Percentiles rank a stretch among this genome's conserved stretches.
phyloP scores from a whole-genome alignment of 192 early-diverging fungal genomes.

The Gigaspora rosea region DNA sequence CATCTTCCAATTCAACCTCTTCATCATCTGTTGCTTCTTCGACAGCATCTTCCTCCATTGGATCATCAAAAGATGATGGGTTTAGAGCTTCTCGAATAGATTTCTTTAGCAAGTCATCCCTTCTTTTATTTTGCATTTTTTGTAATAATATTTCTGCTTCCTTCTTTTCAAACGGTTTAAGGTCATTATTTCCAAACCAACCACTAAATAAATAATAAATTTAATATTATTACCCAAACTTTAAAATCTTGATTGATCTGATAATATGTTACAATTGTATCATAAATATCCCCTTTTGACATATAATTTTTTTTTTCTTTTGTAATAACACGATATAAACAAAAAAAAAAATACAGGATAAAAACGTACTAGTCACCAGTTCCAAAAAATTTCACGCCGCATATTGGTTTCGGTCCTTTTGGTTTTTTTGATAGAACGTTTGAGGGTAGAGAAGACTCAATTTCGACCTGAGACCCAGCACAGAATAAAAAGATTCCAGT shows the following conservation, averaged over 20 bases:
- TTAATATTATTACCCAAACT: neutral
- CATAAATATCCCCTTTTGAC: too few relatives aligned
- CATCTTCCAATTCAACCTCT: conserved; percentile 1
- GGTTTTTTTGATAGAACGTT: conserved; percentile 42
- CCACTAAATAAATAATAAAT: conserved; percentile 33
- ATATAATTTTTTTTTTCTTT: too few relatives aligned
- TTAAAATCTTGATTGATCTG: neutral
- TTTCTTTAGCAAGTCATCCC: conserved; percentile 22
- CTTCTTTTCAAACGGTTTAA: conserved; percentile 38
- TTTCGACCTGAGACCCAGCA: conserved; percentile 38
- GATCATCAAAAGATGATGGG: conserved; percentile 19
- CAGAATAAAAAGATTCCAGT: neutral
- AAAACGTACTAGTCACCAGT: conserved; percentile 50
- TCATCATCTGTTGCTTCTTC: neutral
- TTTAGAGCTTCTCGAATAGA: conserved; percentile 27
- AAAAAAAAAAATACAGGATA: neutral
- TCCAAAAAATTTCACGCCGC: conserved; percentile 48
- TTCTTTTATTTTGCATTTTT: conserved; percentile 24
- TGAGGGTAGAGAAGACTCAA: conserved; percentile 40
- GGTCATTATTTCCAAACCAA: conserved; percentile 42
- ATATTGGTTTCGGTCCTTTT: conserved; percentile 41
- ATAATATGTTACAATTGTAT: too few relatives aligned
- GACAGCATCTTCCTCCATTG: conserved; percentile 3
- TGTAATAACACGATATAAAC: neutral
- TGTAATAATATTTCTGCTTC: conserved; percentile 12